A percentile compares a stretch with the other conserved stretches of the same genome.
phyloP scores from a whole-genome alignment of 495 filamentous ascomycete species.

The Extremus antarcticus region DNA sequence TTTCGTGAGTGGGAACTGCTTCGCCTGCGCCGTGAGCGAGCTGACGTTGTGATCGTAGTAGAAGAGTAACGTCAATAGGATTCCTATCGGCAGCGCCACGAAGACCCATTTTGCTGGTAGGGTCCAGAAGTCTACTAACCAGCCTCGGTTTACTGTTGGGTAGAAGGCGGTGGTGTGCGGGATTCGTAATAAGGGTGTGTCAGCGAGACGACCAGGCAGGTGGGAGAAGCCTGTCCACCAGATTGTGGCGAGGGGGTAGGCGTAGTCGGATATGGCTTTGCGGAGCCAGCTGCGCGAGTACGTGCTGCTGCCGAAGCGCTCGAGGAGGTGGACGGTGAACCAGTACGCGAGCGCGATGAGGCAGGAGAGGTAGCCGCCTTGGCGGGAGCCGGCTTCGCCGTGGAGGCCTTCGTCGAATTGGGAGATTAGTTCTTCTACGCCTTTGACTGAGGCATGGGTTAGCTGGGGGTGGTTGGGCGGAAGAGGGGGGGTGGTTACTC shows the following conservation, averaged over 20 bases:
- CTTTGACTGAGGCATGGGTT: conserved; percentile 29
- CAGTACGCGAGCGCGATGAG: conserved; percentile 32
- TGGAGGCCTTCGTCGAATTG: conserved; percentile 20
- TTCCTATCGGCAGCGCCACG: conserved; percentile 76
- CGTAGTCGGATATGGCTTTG: conserved; percentile 34
- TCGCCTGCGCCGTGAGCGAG: conserved; percentile 75
- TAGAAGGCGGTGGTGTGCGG: conserved; percentile 54
- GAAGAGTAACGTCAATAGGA: conserved; percentile 79
- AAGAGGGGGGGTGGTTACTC: not conserved
- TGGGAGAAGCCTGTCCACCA: conserved; percentile 31
- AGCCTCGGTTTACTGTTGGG: conserved; percentile 65
- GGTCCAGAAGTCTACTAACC: conserved; percentile 87
- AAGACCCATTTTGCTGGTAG: conserved; percentile 65
- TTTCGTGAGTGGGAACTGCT: conserved; percentile 81
- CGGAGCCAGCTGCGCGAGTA: conserved; percentile 28
- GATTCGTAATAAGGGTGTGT: conserved; percentile 25
- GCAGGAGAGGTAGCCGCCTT: conserved; percentile 29
- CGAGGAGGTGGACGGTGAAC: conserved; percentile 29
- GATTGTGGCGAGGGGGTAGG: conserved; percentile 29
- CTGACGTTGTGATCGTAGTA: conserved; percentile 67
- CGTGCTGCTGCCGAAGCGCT: conserved; percentile 25
- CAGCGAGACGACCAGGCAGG: conserved; percentile 22
- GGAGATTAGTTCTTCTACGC: conserved; percentile 27
- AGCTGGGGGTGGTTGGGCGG: not conserved
- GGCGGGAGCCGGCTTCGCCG: not conserved